Evolutionary conservation across 2,329 filamentous ascomycete species (phyloP), one percentile per base, ranked within the genome.

Genomic region (Cladosporium velox): DNA sequence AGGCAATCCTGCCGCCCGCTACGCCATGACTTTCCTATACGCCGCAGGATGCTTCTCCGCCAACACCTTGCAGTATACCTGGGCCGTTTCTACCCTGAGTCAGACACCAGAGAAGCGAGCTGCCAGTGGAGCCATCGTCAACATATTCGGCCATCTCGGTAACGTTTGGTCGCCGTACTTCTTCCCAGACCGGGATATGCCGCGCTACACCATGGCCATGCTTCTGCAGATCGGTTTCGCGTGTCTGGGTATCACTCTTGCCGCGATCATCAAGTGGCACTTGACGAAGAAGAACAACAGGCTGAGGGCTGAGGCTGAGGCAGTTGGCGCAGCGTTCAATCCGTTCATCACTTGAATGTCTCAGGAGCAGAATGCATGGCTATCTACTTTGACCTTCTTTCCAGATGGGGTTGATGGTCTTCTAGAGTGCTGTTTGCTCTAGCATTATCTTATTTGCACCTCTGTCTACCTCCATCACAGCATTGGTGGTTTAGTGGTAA

Each of bases 81-180:
- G 79, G 79, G 76, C 75, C 0, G 73, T 75, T 0, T 72, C 72
- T 2, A 74, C 74, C 0, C 70, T 79, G 6, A 73, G 73, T 28
- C 72, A 76, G 34, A 79, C 79, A 0, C 77, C 78, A 0, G 78
- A 80, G 69, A 80, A 81, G 75, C 83, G 82, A 69, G 81, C 82
- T 0, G 79, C 78, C 14, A 79, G 81, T 1, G 71, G 84, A 8
- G 81, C 81, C 10, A 82, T 84, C 72, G 83, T 82, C 6, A 84
- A 83, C n/a, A 82, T 82, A 1, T 78, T 81, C 32, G 80, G 79
- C 35, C 77, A 80, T 55, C 59, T 81, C 1, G 79, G 77, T 0
- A 80, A 77, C 10, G 74, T 81, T 26, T 77, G 75, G 65, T 78
- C 75, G 1, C 79, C 79, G 1, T 82, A 80, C 63, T 77, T 81